phyloP scores from a whole-genome alignment of 129 eudicot species.

The Cynara cardunculus region DNA sequence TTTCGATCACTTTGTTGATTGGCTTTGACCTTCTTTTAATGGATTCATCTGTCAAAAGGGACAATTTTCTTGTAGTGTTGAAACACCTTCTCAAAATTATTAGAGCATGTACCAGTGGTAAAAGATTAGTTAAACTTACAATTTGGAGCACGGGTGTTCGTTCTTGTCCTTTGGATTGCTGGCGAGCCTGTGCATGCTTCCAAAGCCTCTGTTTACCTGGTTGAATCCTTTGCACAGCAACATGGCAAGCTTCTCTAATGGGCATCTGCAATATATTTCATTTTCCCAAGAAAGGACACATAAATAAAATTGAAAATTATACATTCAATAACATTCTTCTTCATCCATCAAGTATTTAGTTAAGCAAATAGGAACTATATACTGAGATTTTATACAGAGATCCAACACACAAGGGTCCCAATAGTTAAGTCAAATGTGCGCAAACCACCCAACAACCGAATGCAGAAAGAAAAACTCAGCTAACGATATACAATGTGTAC shows the following conservation, averaged over 20 bases:
- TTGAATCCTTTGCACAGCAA: slow-evolving; percentile 82
- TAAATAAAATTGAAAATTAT: not conserved
- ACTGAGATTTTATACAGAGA: not conserved
- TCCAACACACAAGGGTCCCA: not conserved
- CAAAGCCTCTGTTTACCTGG: slow-evolving; percentile 88
- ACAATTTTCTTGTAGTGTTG: slow-evolving; percentile 27
- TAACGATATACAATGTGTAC: too few relatives aligned
- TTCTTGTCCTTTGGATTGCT: slow-evolving; percentile 71
- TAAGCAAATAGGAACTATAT: not conserved
- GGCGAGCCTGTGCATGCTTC: slow-evolving; percentile 98
- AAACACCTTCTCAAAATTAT: not conserved
- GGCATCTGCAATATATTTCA: slow-evolving; percentile 71
- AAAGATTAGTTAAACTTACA: slow-evolving; percentile 36
- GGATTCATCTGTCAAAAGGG: slow-evolving; percentile 44
- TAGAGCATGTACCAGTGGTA: not conserved
- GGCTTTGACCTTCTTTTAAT: slow-evolving; percentile 48
- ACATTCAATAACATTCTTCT: not conserved
- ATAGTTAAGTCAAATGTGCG: too few relatives aligned
- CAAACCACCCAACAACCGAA: too few relatives aligned
- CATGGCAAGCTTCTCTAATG: slow-evolving; percentile 98
- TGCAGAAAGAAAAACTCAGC: too few relatives aligned
- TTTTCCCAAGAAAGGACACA: not conserved
- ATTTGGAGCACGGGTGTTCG: slow-evolving; percentile 89
- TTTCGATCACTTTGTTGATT: slow-evolving; percentile 47
- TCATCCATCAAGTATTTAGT: not conserved